These are phyloP conservation scores for Heritiera littoralis DNA, from an alignment of 345 rosid species.

Conservation along the genomic window DNA sequence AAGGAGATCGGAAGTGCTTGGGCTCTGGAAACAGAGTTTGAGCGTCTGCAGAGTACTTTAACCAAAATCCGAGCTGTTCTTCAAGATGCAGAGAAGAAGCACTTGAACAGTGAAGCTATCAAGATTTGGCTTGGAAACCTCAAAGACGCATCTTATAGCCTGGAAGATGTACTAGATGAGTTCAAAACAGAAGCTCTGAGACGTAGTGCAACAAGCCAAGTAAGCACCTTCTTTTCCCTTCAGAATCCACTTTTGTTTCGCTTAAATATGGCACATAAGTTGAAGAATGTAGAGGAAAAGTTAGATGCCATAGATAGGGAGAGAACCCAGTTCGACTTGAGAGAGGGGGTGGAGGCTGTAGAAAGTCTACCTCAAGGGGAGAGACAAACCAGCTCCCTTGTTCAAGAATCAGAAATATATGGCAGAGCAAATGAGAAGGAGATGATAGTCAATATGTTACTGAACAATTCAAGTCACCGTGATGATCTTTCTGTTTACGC, in stretches of 20 bases:
- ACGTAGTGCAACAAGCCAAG: neutral
- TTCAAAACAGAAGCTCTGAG: neutral
- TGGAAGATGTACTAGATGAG: neutral
- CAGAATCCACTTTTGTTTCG: neutral
- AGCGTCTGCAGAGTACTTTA: neutral
- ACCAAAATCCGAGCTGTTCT: conserved; percentile 4
- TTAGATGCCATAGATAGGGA: neutral
- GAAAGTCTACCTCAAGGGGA: neutral
- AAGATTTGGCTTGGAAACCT: neutral
- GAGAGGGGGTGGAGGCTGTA: neutral
- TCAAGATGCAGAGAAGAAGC: conserved; percentile 1
- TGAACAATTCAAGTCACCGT: neutral
- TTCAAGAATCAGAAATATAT: neutral
- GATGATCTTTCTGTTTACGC: conserved; percentile 1
- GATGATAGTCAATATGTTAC: neutral
- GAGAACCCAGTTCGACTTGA: neutral
- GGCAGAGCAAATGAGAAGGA: conserved; percentile 14
- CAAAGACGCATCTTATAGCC: neutral
- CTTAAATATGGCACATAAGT: neutral
- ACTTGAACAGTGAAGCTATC: neutral
- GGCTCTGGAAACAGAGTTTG: neutral
- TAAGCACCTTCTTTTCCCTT: neutral
- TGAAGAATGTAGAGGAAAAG: neutral
- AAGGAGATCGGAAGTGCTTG: neutral
- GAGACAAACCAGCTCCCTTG: conserved; percentile 17